Evolutionary conservation across 208 protist genomes (phyloP).

Genomic region (Balamuthia mandrillaris): DNA sequence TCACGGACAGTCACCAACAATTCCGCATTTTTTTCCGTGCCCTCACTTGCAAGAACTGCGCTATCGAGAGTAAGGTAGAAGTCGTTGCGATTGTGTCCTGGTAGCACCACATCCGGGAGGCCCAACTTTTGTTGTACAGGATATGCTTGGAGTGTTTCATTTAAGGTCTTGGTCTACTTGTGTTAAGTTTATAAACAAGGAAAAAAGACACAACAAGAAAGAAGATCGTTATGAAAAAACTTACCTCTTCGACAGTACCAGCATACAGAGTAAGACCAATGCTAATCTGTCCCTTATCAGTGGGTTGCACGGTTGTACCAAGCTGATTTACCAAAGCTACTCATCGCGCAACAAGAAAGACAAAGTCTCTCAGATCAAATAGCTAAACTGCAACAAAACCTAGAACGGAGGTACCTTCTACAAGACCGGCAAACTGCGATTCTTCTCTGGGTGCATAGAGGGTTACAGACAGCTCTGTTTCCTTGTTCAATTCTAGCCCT

Average conservation of each 20-base stretch:
- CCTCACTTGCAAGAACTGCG: background rate
- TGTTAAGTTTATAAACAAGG: no score
- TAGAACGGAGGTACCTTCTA: background rate
- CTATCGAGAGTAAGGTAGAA: constrained; percentile 34
- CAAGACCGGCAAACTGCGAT: constrained; percentile 18
- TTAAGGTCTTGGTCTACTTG: constrained; percentile 22
- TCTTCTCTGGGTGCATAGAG: constrained; percentile 31
- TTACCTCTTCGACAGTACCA: constrained; percentile 6
- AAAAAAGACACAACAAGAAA: background rate
- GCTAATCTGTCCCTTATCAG: background rate
- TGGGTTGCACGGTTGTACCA: background rate
- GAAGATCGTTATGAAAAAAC: background rate
- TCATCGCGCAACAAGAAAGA: background rate
- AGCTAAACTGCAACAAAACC: background rate
- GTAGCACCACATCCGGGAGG: background rate
- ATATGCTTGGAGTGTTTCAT: background rate
- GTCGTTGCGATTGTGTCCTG: background rate
- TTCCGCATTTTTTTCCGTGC: constrained; percentile 21
- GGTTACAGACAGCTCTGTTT: constrained; percentile 25
- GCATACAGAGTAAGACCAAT: constrained; percentile 1
- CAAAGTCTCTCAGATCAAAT: background rate
- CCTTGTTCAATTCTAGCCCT: constrained; percentile 8
- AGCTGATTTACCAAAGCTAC: background rate
- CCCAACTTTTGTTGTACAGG: constrained; percentile 21
- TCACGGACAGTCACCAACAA: background rate